Evolutionary conservation across 306 rosid species (phyloP).

Genomic region (Vicia faba): DNA sequence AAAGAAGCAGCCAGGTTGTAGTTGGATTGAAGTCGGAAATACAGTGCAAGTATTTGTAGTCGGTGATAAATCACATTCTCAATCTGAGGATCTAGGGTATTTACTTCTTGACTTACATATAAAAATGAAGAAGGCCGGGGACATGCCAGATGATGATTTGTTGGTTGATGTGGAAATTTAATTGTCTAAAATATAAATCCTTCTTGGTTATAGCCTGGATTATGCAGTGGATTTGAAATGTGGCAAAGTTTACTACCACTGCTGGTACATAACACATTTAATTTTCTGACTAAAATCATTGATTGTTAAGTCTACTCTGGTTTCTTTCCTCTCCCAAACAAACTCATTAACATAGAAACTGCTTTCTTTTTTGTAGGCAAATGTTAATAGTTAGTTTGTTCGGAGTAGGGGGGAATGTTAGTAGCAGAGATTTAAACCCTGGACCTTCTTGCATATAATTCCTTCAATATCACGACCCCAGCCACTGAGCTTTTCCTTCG

Average conservation of each 20-base stretch:
- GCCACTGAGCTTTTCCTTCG: too few relatives aligned
- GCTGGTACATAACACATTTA: constrained; percentile 12
- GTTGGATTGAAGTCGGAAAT: constrained; percentile 57
- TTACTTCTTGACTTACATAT: constrained; percentile 45
- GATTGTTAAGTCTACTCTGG: neutral
- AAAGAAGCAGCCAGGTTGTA: constrained; percentile 58
- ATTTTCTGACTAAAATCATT: constrained; percentile 20
- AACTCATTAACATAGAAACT: constrained; percentile 1
- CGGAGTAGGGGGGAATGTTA: too few relatives aligned
- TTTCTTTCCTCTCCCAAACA: neutral
- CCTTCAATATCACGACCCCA: too few relatives aligned
- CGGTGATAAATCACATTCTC: constrained; percentile 46
- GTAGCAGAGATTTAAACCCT: too few relatives aligned
- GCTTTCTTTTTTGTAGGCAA: too few relatives aligned
- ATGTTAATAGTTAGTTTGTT: too few relatives aligned
- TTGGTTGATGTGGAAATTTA: constrained; percentile 31
- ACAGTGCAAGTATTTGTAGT: constrained; percentile 50
- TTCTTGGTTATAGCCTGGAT: constrained; percentile 4
- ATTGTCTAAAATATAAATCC: neutral
- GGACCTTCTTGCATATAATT: too few relatives aligned
- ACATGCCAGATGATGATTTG: constrained; percentile 37
- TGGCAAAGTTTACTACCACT: constrained; percentile 5
- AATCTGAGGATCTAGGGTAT: constrained; percentile 25
- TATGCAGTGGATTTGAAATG: constrained; percentile 15
- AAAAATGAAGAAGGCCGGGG: constrained; percentile 42